Conservation (phyloP, 306 rosid species). For the Lathyrus aphaca region DNA sequence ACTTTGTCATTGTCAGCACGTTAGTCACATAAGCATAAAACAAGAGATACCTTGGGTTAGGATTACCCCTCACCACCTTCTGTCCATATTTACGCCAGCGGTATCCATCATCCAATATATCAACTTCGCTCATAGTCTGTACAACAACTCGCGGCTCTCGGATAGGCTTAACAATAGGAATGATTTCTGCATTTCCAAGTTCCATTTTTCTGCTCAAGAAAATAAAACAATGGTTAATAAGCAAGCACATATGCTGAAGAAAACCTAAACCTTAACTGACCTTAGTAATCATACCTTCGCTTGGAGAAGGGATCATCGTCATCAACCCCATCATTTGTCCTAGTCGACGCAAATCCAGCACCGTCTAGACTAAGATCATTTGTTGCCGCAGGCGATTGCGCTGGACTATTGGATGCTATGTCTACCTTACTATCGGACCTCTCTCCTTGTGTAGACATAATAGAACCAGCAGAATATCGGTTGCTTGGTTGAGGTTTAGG, state of each 20-base stretch:
- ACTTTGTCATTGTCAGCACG: background rate
- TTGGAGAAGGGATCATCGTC: conserved; percentile 86
- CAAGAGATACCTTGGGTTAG: conserved; percentile 82
- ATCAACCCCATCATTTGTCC: conserved; percentile 67
- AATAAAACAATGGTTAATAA: conserved; percentile 38
- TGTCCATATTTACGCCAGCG: conserved; percentile 99
- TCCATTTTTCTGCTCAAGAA: conserved; percentile 79
- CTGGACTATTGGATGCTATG: conserved; percentile 62
- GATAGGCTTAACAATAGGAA: conserved; percentile 88
- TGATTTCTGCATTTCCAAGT: conserved; percentile 61
- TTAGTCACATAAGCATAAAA: background rate
- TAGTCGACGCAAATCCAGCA: conserved; percentile 54
- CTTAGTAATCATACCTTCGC: conserved; percentile 64
- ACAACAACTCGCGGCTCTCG: conserved; percentile 98
- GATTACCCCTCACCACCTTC: conserved; percentile 98
- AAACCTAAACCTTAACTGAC: conserved; percentile 21
- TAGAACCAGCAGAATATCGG: conserved; percentile 65
- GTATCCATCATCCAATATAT: conserved; percentile 97
- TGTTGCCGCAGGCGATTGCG: conserved; percentile 52
- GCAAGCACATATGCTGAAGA: conserved; percentile 27
- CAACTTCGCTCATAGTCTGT: conserved; percentile 96
- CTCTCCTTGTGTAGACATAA: conserved; percentile 67
- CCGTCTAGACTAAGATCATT: conserved; percentile 68
- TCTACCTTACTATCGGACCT: conserved; percentile 78
- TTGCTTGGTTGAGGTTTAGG: conserved; percentile 95